Evolutionary conservation across 352 stramenopile genomes (phyloP).

Genomic region (Lagenidium sp.): DNA sequence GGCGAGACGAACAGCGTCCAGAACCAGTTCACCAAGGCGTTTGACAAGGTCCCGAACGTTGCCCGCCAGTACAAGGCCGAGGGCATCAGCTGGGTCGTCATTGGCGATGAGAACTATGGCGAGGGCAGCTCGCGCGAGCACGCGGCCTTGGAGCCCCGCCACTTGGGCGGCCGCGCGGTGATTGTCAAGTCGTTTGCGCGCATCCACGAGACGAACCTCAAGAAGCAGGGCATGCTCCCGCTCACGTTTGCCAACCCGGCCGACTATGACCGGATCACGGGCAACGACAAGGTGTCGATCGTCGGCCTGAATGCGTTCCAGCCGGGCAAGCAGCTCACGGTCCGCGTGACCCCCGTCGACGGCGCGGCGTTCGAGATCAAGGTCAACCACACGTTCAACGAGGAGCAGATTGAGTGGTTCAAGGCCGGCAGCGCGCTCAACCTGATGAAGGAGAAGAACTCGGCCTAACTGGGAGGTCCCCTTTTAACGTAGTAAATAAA

Average conservation of each 20-base stretch:
- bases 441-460: constrained; percentile 91
- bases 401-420: constrained; percentile 94
- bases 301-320: constrained; percentile 77
- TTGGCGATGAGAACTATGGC: constrained; percentile 94
- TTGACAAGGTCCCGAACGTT: constrained; percentile 85
- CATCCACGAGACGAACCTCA: constrained; percentile 95
- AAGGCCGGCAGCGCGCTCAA: constrained; percentile 91
- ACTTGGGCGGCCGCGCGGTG: constrained; percentile 86
- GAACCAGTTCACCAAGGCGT: constrained; percentile 85
- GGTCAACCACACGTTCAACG: constrained; percentile 93
- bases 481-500: not conserved
- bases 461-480: constrained; percentile 9
- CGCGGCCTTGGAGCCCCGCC: constrained; percentile 86
- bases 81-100: constrained; percentile 86
- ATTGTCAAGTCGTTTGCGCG: constrained; percentile 92
- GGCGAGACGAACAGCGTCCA: constrained; percentile 89
- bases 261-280: constrained; percentile 91
- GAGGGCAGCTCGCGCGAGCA: constrained; percentile 91
- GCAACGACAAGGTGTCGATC: constrained; percentile 90
- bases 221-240: constrained; percentile 94
- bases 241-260: constrained; percentile 88
- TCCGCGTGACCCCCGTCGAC: constrained; percentile 65
- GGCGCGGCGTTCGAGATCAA: constrained; percentile 79
- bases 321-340: constrained; percentile 80
- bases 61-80: constrained; percentile 89